Base-by-base conservation (phyloP, 176 grass and related monocot species). In the Ananas comosus region DNA sequence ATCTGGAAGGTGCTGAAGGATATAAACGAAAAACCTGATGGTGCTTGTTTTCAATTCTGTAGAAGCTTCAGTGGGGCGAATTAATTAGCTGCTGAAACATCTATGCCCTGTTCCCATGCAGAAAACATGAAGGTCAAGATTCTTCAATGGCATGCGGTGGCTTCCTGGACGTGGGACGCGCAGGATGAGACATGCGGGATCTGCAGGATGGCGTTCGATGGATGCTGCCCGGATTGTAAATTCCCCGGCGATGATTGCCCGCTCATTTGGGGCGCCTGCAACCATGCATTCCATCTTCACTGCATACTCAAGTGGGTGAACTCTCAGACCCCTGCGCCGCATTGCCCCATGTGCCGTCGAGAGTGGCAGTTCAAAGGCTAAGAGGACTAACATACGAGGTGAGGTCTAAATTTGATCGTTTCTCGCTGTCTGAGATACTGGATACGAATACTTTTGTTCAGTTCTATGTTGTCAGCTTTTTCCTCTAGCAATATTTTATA, bases 311-410 rank as follows among this genome's bases (percentile, higher is more conserved):
- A 95, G 81, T 95, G 87, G 91, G 83, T 95, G 53, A 90, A 95
- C 66, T 87, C 87, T 21, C 91, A 90, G 83, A 90, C 84, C 69
- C 85, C 91, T 13, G 82, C 81, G 11, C 83, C 91, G 1, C 91
- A 87, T 76, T 95, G 91, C 61, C 91, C 91, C 72, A 95, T 95
- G 91, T 90, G 91, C 71, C 83, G 91, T 57, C 75, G 91, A 10
- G 91, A 90, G 57, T 95, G 91, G 91, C 91, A 90, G n/a, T 95
- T 95, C 61, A 95, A 95, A 70, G 87, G 82, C 67, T 93, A 85
- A 89, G 24, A 89, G 28, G 64, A 48, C 63, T 12, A 42, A 22
- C 28, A 16, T 9, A 61, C 56, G 19, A 18, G 56, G 19, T 6
- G 19, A 18, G 56, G 19, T 6, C 8, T 21, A 18, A 16, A 9